Conservation (phyloP, 495 filamentous ascomycete genomes). For the Hypomontagnella submonticulosa region DNA sequence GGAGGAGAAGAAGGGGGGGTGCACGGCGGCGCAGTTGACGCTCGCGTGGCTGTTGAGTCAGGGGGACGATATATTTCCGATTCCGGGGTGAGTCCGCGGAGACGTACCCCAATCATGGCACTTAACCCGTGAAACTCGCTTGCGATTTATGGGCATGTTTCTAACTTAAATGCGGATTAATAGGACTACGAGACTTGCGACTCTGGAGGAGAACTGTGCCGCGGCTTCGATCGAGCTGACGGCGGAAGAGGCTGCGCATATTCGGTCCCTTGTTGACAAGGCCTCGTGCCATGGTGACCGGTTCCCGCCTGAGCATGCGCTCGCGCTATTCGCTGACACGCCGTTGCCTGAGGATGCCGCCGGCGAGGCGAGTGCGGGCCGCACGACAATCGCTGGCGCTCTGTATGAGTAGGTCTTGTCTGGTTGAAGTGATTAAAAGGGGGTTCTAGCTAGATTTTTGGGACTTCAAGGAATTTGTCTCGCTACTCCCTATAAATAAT, state of each 20-base stretch:
- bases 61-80: slow-evolving; percentile 69
- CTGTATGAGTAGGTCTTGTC: neutral
- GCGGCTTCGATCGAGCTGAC: slow-evolving; percentile 44
- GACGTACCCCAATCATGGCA: neutral
- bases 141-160: neutral
- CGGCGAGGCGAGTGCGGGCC: neutral
- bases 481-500: too few relatives aligned
- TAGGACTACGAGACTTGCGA: slow-evolving; percentile 46
- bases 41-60: slow-evolving; percentile 70
- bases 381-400: neutral
- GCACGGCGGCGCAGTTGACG: slow-evolving; percentile 61
- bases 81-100: slow-evolving; percentile 57
- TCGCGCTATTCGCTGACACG: slow-evolving; percentile 31
- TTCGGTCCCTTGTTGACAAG: slow-evolving; percentile 32
- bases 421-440: too few relatives aligned
- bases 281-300: slow-evolving; percentile 23
- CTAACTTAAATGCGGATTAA: neutral
- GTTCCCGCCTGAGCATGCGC: slow-evolving; percentile 10
- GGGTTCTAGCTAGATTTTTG: too few relatives aligned
- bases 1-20: slow-evolving; percentile 58
- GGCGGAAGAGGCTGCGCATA: slow-evolving; percentile 43
- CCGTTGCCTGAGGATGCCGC: slow-evolving; percentile 22
- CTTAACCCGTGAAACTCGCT: too few relatives aligned
- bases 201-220: slow-evolving; percentile 52
- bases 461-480: too few relatives aligned